Evolutionary conservation across 495 filamentous ascomycete species (phyloP).

Genomic region (Cairneyella variabilis): DNA sequence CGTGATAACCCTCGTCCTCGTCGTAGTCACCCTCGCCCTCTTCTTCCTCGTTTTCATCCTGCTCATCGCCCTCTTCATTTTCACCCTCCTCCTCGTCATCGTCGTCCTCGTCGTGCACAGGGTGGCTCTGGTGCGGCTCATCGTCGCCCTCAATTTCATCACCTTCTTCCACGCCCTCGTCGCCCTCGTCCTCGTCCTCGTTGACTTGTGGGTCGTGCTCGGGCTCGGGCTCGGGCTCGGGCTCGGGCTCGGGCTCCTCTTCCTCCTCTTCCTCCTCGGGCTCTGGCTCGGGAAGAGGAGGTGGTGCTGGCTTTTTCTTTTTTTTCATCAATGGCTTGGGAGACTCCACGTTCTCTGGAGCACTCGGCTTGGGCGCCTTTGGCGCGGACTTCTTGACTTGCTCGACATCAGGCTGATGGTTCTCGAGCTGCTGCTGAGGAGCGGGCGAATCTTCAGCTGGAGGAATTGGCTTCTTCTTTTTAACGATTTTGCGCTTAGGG

Average conservation of each 20-base stretch:
- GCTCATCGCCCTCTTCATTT: conserved; percentile 1
- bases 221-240: conserved; percentile 3
- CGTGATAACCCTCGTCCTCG: conserved; percentile 1
- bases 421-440: neutral
- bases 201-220: no score
- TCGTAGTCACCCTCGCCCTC: conserved; percentile 6
- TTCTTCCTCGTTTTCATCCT: conserved; percentile 8
- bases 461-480: conserved; percentile 14
- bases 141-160: conserved; percentile 7
- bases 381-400: neutral
- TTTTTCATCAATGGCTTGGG: conserved; percentile 7
- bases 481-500: conserved; percentile 14
- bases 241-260: neutral
- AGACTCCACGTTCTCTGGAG: conserved; percentile 3
- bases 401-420: no score
- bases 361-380: neutral
- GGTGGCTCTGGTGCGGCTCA: no score
- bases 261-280: conserved; percentile 3
- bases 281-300: conserved; percentile 8
- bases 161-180: conserved; percentile 7
- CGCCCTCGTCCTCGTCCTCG: conserved; percentile 1
- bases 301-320: conserved; percentile 12
- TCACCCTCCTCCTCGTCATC: conserved; percentile 9
- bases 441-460: neutral
- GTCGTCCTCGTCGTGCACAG: conserved; percentile 3